These are phyloP conservation scores for Nyctanthes arbortristis DNA, from an alignment of 257 asterid genomes.

Conservation along the genomic window DNA sequence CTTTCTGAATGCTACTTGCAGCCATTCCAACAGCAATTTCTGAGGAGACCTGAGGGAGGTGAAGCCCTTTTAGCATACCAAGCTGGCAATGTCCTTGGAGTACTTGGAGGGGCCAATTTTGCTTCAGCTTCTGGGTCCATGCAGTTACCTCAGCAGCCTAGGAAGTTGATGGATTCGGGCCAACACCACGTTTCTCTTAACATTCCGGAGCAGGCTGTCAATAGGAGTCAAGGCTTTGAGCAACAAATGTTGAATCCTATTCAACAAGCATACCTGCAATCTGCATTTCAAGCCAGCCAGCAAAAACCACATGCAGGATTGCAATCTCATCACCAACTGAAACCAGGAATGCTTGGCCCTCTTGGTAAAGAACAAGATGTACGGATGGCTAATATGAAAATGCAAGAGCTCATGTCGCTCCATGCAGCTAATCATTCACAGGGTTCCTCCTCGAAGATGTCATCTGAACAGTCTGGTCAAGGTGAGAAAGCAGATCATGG, in stretches of 20 bases:
- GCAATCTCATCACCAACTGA: slow-evolving; percentile 80
- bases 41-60: slow-evolving; percentile 87
- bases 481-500: slow-evolving; percentile 61
- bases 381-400: slow-evolving; percentile 60
- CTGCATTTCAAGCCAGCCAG: slow-evolving; percentile 70
- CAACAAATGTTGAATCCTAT: slow-evolving; percentile 70
- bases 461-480: slow-evolving; percentile 53
- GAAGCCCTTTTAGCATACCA: slow-evolving; percentile 77
- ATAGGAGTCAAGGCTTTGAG: slow-evolving; percentile 78
- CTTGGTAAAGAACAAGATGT: slow-evolving; percentile 74
- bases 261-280: slow-evolving; percentile 88
- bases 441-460: slow-evolving; percentile 69
- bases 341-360: slow-evolving; percentile 66
- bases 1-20: slow-evolving; percentile 35
- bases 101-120: slow-evolving; percentile 63
- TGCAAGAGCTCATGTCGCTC: slow-evolving; percentile 64
- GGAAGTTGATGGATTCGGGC: slow-evolving; percentile 69
- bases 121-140: slow-evolving; percentile 62
- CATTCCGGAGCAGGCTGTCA: slow-evolving; percentile 65
- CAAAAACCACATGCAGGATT: slow-evolving; percentile 70
- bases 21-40: slow-evolving; percentile 73
- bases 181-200: slow-evolving; percentile 75
- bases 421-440: slow-evolving; percentile 70
- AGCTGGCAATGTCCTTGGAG: slow-evolving; percentile 68
- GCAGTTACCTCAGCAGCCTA: slow-evolving; percentile 77